Evolutionary conservation across 2,329 filamentous ascomycete genomes (phyloP).

Genomic region (Neofusicoccum ribis): DNA sequence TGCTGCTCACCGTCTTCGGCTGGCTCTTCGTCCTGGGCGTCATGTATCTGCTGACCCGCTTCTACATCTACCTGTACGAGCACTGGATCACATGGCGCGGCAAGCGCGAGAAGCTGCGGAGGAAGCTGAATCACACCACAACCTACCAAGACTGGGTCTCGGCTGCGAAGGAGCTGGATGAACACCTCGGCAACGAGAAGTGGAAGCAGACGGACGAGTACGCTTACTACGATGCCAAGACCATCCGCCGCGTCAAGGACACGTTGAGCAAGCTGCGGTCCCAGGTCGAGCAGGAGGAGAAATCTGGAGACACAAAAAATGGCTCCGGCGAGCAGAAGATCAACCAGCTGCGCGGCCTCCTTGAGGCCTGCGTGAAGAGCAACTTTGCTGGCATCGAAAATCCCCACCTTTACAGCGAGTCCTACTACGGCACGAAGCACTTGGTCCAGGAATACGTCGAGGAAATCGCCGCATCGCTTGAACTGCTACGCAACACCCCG

Average conservation of each 20-base stretch:
- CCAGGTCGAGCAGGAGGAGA: slow-evolving; percentile 58
- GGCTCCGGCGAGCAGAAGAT: slow-evolving; percentile 50
- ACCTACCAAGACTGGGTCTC: slow-evolving; percentile 82
- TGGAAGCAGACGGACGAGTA: slow-evolving; percentile 77
- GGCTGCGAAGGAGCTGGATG: slow-evolving; percentile 77
- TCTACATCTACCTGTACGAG: slow-evolving; percentile 93
- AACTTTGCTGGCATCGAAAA: slow-evolving; percentile 97
- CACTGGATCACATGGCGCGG: slow-evolving; percentile 89
- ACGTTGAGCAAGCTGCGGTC: slow-evolving; percentile 68
- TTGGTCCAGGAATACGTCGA: slow-evolving; percentile 88
- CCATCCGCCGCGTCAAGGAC: slow-evolving; percentile 72
- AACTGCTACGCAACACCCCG: slow-evolving; percentile 67
- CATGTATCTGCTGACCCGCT: slow-evolving; percentile 75
- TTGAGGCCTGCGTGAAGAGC: slow-evolving; percentile 93
- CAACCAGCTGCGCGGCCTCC: slow-evolving; percentile 73
- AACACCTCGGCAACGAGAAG: slow-evolving; percentile 73
- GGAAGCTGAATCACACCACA: slow-evolving; percentile 68
- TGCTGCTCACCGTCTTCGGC: slow-evolving; percentile 74
- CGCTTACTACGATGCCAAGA: slow-evolving; percentile 84
- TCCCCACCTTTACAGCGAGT: slow-evolving; percentile 90
- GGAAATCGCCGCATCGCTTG: slow-evolving; percentile 70
- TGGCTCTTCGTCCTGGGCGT: slow-evolving; percentile 76
- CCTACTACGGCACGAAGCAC: slow-evolving; percentile 96
- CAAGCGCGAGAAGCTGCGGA: slow-evolving; percentile 68
- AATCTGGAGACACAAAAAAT: slow-evolving; percentile 33